Conservation (phyloP, 2,329 filamentous ascomycete genomes). For the Xenosphaeropsis pyriputrescens region DNA sequence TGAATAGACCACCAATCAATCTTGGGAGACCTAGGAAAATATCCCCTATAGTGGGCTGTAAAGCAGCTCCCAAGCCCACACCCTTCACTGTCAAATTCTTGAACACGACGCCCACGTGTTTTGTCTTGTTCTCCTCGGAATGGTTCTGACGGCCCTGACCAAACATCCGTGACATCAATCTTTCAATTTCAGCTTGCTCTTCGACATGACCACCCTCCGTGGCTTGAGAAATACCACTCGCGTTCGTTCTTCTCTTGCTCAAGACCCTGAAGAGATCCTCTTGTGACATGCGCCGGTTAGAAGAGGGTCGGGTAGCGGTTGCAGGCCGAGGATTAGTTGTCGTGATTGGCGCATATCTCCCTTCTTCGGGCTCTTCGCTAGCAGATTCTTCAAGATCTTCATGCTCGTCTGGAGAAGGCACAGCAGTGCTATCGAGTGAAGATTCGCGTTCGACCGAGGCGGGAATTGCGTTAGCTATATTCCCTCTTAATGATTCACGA, state of each 20-base stretch:
- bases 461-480: no score
- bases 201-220: slow-evolving; percentile 9
- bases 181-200: slow-evolving; percentile 38
- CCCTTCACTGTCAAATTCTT: slow-evolving; percentile 36
- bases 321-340: not conserved
- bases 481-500: no score
- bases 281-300: not conserved
- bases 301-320: not conserved
- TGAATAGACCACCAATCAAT: slow-evolving; percentile 2
- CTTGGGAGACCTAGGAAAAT: slow-evolving; percentile 19
- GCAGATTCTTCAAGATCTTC: not conserved
- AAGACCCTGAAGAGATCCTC: not conserved
- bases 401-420: not conserved
- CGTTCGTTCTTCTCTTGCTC: slow-evolving; percentile 20
- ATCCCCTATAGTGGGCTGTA: slow-evolving; percentile 27
- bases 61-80: slow-evolving; percentile 46
- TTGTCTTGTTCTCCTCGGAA: slow-evolving; percentile 56
- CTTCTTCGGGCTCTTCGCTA: not conserved
- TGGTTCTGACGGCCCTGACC: slow-evolving; percentile 45
- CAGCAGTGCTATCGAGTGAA: no score
- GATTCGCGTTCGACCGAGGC: no score
- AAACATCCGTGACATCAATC: slow-evolving; percentile 57
- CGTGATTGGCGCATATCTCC: not conserved
- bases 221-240: slow-evolving; percentile 12
- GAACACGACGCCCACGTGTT: slow-evolving; percentile 44